Base-by-base conservation (phyloP, 108 stramenopile species). In the Parietichytrium sp. region DNA sequence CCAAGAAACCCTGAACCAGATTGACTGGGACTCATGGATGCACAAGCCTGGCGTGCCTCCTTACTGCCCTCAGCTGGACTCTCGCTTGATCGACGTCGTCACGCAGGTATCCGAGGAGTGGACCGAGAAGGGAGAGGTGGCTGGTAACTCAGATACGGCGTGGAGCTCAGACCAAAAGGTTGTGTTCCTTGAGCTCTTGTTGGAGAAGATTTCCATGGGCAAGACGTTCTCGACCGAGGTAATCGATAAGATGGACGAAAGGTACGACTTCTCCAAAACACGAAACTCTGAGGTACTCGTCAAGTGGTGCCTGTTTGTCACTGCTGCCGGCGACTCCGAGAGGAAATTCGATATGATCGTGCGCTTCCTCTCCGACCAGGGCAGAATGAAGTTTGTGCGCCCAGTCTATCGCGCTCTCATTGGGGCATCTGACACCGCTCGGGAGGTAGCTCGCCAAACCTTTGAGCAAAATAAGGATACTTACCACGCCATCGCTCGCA, bases 351-450 rank as follows among this genome's bases (percentile, higher is more conserved):
- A 90, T 4, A 85, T 92, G 20, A 94, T 86, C 10, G 45, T 93
- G 3, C 87, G 92, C 15, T 98, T 99, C 86, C 90, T 97, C 30
- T 96, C 94, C 2, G 89, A 92, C 23, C 96, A 97, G 87, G 98
- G 98, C 16, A 86, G 98, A n/a, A 99, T 99, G 97, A 99, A 99
- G 87, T 99, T 92, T 82, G 93, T 94, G 3, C 89, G 98, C 8
- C 97, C 98, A 3, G 81, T 98, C 51, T 97, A 96, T 78, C 83
- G 89, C 29, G 90, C 93, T 29, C 79, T 99, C n/a, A 88, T 79
- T 85, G 79, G 87, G 31, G 91, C 91, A 25, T 80, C 54, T 10
- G 50, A 48, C 10, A 81, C 48, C 6, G 95, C 93, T 0, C 84
- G 82, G 55, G 80, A 83, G 7, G 42, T 89, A 33, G 98, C 96